Conservation (phyloP, 345 rosid genomes). For the Carallia brachiata region DNA sequence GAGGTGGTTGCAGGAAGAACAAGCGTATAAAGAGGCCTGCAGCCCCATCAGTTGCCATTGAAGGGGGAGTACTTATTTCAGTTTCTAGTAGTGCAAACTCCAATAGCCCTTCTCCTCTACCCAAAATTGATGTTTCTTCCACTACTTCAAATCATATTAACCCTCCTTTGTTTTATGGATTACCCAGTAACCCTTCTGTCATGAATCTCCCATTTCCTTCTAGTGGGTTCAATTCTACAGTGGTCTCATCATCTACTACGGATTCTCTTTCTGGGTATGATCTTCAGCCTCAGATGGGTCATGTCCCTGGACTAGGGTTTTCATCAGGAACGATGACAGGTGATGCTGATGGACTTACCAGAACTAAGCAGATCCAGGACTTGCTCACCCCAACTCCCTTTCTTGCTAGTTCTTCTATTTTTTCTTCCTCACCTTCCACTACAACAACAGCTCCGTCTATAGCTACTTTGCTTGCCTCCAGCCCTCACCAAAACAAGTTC, state of each 20-base stretch:
- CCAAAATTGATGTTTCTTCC: conserved; percentile 28
- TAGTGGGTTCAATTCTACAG: conserved; percentile 43
- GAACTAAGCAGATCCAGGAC: conserved; percentile 38
- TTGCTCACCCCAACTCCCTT: conserved; percentile 36
- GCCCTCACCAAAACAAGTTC: conserved; percentile 48
- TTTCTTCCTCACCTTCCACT: conserved; percentile 40
- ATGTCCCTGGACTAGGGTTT: conserved; percentile 64
- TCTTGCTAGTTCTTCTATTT: conserved; percentile 47
- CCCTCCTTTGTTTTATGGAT: conserved; percentile 65
- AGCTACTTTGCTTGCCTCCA: conserved; percentile 52
- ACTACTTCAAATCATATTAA: conserved; percentile 46
- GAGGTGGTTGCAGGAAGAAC: conserved; percentile 74
- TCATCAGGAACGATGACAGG: conserved; percentile 38
- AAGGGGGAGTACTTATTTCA: conserved; percentile 21
- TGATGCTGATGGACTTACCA: conserved; percentile 30
- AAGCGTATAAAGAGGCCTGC: conserved; percentile 55
- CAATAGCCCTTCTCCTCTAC: conserved; percentile 32
- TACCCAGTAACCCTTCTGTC: conserved; percentile 44
- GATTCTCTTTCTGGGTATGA: conserved; percentile 47
- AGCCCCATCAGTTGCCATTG: conserved; percentile 22
- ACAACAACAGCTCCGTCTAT: conserved; percentile 30
- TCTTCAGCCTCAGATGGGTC: conserved; percentile 45
- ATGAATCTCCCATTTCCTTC: conserved; percentile 42
- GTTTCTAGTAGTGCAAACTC: conserved; percentile 17
- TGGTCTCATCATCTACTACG: conserved; percentile 16